phyloP scores from a whole-genome alignment of 2,329 filamentous ascomycete species.

The Stachybotrys elegans region DNA sequence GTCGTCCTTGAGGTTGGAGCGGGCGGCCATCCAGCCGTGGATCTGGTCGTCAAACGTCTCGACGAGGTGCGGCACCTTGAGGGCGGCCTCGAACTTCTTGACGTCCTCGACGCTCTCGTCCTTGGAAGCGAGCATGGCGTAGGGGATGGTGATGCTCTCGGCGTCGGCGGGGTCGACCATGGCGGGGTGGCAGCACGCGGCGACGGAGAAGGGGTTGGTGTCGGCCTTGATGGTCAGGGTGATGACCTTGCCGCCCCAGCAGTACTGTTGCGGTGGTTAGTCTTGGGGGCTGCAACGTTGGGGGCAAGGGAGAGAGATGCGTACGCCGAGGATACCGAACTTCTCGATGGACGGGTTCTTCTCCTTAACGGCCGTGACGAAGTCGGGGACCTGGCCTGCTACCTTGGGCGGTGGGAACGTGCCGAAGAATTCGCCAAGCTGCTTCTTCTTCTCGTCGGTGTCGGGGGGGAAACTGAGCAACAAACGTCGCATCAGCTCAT shows the following conservation, averaged over 20 bases:
- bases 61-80: slow-evolving; percentile 52
- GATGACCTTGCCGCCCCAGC: slow-evolving; percentile 68
- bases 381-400: slow-evolving; percentile 46
- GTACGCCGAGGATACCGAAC: slow-evolving; percentile 57
- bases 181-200: slow-evolving; percentile 51
- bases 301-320: slow-evolving; percentile 15
- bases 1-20: slow-evolving; percentile 51
- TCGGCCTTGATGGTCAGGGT: slow-evolving; percentile 43
- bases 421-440: slow-evolving; percentile 53
- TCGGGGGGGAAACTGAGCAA: slow-evolving; percentile 53
- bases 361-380: slow-evolving; percentile 46
- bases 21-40: slow-evolving; percentile 71
- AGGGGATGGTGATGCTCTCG: slow-evolving; percentile 52
- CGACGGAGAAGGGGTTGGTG: slow-evolving; percentile 51
- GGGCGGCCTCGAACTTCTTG: slow-evolving; percentile 48
- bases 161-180: slow-evolving; percentile 62
- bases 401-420: slow-evolving; percentile 43
- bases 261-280: slow-evolving; percentile 37
- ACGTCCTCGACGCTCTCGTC: slow-evolving; percentile 56
- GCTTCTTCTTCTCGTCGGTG: slow-evolving; percentile 58
- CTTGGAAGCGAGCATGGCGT: slow-evolving; percentile 59
- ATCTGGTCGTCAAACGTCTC: slow-evolving; percentile 64
- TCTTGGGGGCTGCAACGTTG: background rate
- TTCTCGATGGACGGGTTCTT: slow-evolving; percentile 51
- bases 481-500: background rate